Conservation (phyloP, 2,329 filamentous ascomycete species). For the Pseudohalonectria lignicola region DNA sequence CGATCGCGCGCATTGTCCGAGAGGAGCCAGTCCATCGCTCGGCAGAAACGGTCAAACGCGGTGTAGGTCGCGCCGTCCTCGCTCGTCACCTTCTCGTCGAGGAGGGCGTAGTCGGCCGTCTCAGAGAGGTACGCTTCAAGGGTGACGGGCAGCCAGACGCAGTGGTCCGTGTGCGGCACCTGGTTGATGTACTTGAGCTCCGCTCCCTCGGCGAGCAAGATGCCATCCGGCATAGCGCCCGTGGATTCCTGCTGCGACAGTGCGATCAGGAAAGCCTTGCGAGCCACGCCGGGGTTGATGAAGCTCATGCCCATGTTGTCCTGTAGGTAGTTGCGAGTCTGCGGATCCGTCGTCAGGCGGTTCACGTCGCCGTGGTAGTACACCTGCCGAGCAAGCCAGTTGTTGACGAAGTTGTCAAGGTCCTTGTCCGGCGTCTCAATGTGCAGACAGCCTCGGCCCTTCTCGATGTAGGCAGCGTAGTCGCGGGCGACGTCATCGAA, state of each 20-base stretch:
- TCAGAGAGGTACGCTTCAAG: constrained; percentile 44
- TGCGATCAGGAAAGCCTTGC: constrained; percentile 34
- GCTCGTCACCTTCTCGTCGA: constrained; percentile 29
- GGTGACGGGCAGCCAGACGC: constrained; percentile 44
- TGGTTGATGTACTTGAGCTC: constrained; percentile 52
- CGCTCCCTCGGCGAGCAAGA: constrained; percentile 39
- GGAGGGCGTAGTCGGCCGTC: constrained; percentile 39
- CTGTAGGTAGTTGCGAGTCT: constrained; percentile 48
- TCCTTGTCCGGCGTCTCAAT: constrained; percentile 43
- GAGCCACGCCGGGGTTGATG: constrained; percentile 37
- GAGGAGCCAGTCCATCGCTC: constrained; percentile 48
- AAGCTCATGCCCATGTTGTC: constrained; percentile 52
- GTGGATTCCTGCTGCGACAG: constrained; percentile 40
- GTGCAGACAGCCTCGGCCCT: constrained; percentile 34
- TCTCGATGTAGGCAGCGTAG: constrained; percentile 38
- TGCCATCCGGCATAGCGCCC: constrained; percentile 48
- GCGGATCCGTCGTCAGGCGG: constrained; percentile 45
- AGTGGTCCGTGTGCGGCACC: constrained; percentile 49
- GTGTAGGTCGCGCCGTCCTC: constrained; percentile 34
- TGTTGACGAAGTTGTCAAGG: constrained; percentile 46
- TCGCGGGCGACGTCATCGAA: constrained; percentile 32
- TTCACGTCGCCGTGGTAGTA: constrained; percentile 51
- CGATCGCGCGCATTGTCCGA: constrained; percentile 29
- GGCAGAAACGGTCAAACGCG: constrained; percentile 41
- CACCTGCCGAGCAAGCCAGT: constrained; percentile 46